A percentile compares a stretch with the other conserved stretches of the same genome.
Conservation (phyloP, 129 eudicot genomes). For the Deinandra increscens region DNA sequence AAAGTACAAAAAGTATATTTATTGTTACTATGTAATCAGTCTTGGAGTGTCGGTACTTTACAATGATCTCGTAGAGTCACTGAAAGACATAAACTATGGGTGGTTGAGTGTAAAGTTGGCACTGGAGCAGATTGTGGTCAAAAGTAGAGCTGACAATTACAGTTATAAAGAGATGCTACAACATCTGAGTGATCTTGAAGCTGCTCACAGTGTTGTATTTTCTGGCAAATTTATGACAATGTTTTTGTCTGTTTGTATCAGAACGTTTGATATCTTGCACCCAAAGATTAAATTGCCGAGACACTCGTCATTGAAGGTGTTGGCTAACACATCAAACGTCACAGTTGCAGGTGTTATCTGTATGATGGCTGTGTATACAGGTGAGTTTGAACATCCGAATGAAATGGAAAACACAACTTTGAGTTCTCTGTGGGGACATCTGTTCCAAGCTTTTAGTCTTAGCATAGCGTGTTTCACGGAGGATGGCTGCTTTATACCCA, state of each 20-base stretch:
- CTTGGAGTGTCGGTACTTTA: slow-evolving; percentile 13
- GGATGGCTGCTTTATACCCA: not conserved
- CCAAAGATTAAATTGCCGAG: too few relatives aligned
- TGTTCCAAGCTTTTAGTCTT: not conserved
- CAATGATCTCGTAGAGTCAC: not conserved
- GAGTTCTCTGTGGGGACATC: not conserved
- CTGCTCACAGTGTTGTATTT: not conserved
- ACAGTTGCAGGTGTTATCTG: not conserved
- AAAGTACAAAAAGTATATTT: not conserved
- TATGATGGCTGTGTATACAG: not conserved
- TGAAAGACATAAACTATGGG: slow-evolving; percentile 9
- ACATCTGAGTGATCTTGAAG: slow-evolving; percentile 16
- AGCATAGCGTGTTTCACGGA: not conserved
- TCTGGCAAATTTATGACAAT: too few relatives aligned
- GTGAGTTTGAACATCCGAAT: not conserved
- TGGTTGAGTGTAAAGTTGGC: slow-evolving; percentile 15
- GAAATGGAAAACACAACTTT: not conserved
- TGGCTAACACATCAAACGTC: not conserved
- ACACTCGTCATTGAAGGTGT: too few relatives aligned
- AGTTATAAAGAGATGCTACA: slow-evolving; percentile 3
- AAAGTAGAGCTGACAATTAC: not conserved
- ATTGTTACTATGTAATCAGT: slow-evolving; percentile 5
- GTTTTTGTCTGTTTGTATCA: not conserved
- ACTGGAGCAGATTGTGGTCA: slow-evolving; percentile 7
- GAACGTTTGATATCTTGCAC: not conserved